Percentiles rank a stretch among this genome's conserved stretches.
phyloP scores from a whole-genome alignment of 1,284 basidiomycete species.

The Sphagnurus paluster region DNA sequence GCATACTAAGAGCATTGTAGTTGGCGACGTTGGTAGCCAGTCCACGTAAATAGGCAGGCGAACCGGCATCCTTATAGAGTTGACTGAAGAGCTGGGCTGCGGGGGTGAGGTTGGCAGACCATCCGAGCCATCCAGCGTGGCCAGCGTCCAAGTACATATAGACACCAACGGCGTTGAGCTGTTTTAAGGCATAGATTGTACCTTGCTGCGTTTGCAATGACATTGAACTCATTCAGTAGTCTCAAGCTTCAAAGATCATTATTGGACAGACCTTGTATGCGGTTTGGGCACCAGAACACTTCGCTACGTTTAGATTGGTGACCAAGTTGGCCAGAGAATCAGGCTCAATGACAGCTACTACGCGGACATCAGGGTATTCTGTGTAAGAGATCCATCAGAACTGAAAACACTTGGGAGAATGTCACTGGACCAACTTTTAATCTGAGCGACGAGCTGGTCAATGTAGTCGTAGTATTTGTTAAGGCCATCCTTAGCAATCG shows the following conservation, averaged over 20 bases:
- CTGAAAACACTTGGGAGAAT: not conserved
- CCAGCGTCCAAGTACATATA: constrained; percentile 65
- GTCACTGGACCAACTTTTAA: constrained; percentile 45
- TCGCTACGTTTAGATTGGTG: constrained; percentile 59
- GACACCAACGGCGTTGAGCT: constrained; percentile 55
- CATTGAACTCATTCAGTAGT: not conserved
- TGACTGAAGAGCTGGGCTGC: constrained; percentile 56
- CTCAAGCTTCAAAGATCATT: not conserved
- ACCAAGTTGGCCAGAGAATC: constrained; percentile 64
- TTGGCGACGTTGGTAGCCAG: constrained; percentile 68
- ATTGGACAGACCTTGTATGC: constrained; percentile 49
- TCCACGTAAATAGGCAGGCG: constrained; percentile 55
- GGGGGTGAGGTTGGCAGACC: constrained; percentile 61
- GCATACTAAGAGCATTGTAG: constrained; percentile 55
- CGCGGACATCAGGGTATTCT: constrained; percentile 61
- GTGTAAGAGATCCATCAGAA: constrained; percentile 3
- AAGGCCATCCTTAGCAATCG: constrained; percentile 54
- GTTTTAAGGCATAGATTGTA: constrained; percentile 57
- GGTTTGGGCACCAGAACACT: constrained; percentile 52
- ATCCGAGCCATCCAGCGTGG: constrained; percentile 68
- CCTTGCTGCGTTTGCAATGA: constrained; percentile 32
- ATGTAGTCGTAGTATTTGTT: constrained; percentile 61
- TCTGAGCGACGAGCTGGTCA: constrained; percentile 57
- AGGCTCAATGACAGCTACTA: constrained; percentile 65
- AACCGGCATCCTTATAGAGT: constrained; percentile 50